A percentile compares a stretch with the other conserved stretches of the same genome.
phyloP scores from a whole-genome alignment of 257 asterid genomes.

The Solanum virginianum region DNA sequence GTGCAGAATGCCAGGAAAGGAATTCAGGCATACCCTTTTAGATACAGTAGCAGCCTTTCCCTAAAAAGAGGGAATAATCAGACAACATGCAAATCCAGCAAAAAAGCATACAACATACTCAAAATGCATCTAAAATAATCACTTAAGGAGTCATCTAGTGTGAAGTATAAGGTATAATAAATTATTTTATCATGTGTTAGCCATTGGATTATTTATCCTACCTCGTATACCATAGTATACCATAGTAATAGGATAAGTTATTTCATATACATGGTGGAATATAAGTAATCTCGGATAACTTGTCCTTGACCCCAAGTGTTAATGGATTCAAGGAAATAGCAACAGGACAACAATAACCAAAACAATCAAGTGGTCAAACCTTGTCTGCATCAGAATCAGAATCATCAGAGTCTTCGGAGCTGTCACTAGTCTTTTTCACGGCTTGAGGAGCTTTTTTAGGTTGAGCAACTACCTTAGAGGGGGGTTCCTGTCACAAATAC shows the following conservation, averaged over 20 bases:
- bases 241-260: no score
- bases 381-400: slow-evolving; percentile 20
- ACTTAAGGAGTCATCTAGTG: no score
- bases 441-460: not conserved
- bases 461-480: not conserved
- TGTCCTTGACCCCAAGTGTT: not conserved
- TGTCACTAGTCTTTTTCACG: slow-evolving; percentile 3
- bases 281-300: no score
- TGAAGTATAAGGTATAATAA: no score
- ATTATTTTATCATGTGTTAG: no score
- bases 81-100: slow-evolving; percentile 7
- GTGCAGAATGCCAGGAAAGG: not conserved
- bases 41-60: not conserved
- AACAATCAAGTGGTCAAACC: slow-evolving; percentile 4
- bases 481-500: not conserved
- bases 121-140: not conserved
- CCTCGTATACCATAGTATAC: no score
- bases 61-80: slow-evolving; percentile 18
- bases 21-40: not conserved
- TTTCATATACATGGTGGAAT: no score
- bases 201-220: no score
- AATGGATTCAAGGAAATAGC: not conserved
- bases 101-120: not conserved
- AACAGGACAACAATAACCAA: not conserved
- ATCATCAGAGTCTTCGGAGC: slow-evolving; percentile 11